Conservation (phyloP, 371 early-diverging fungal species). For the Phascolomyces articulosus region DNA sequence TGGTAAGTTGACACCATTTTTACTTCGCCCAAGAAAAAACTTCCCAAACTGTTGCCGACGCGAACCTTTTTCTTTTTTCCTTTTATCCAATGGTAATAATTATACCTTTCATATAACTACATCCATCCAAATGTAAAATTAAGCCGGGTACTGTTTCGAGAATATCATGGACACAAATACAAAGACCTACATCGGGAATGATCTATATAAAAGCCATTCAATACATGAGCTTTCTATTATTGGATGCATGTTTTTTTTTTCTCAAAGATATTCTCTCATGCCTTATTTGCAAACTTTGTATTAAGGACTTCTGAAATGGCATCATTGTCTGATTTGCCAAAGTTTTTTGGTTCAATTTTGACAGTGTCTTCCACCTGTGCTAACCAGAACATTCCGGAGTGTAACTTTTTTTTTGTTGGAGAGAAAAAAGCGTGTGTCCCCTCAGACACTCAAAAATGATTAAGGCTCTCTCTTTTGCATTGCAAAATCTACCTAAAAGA, state of each 20-base stretch:
- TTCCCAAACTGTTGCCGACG: too few relatives aligned
- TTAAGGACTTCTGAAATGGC: constrained; percentile 92
- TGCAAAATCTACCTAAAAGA: too few relatives aligned
- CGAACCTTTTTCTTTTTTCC: background rate
- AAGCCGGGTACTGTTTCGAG: constrained; percentile 78
- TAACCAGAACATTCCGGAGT: constrained; percentile 79
- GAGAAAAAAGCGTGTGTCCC: too few relatives aligned
- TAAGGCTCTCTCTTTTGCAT: too few relatives aligned
- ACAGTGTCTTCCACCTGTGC: constrained; percentile 82
- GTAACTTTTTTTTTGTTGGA: background rate
- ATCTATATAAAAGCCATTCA: constrained; percentile 55
- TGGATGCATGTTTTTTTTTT: background rate
- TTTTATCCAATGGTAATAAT: background rate
- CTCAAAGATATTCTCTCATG: background rate
- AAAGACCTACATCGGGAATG: constrained; percentile 90
- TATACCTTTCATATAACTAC: constrained; percentile 75
- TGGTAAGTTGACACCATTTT: too few relatives aligned
- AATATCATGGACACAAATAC: constrained; percentile 85
- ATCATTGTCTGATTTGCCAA: constrained; percentile 67
- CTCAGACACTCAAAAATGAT: too few relatives aligned
- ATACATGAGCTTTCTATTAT: too few relatives aligned
- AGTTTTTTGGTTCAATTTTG: constrained; percentile 80
- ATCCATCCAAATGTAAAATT: constrained; percentile 84
- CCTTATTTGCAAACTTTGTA: constrained; percentile 91
- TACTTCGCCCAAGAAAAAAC: too few relatives aligned